These are phyloP conservation scores for Penicillium paneum DNA, from an alignment of 2,329 filamentous ascomycete genomes.

Conservation along the genomic window DNA sequence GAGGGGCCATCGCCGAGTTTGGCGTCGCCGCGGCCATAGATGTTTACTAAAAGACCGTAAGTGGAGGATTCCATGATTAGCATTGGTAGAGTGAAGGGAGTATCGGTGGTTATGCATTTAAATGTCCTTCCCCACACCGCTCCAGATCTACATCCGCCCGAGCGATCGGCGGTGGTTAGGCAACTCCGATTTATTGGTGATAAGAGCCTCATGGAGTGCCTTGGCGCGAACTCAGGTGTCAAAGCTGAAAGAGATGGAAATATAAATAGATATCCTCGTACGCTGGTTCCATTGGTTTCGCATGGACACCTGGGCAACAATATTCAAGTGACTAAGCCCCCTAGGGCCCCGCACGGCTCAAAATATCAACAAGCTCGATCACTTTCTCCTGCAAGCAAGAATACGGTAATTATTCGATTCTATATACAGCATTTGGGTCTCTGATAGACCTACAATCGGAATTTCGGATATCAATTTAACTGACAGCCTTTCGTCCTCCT, in stretches of 20 bases:
- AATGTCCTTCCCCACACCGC: no score
- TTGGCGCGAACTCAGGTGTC: neutral
- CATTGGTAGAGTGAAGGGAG: neutral
- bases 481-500: neutral
- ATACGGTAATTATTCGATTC: neutral
- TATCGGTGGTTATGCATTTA: no score
- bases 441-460: neutral
- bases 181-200: neutral
- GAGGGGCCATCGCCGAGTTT: neutral
- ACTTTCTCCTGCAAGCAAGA: neutral
- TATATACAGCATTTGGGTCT: neutral
- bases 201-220: neutral
- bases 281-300: no score
- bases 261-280: neutral
- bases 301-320: neutral
- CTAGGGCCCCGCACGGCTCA: neutral
- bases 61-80: neutral
- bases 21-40: neutral
- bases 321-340: neutral
- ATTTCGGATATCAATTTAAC: neutral
- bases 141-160: neutral
- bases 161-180: neutral
- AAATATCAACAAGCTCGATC: neutral
- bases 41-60: neutral
- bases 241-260: neutral